Base-by-base conservation (phyloP, 176 grass and related monocot species). In the Otatea glauca region DNA sequence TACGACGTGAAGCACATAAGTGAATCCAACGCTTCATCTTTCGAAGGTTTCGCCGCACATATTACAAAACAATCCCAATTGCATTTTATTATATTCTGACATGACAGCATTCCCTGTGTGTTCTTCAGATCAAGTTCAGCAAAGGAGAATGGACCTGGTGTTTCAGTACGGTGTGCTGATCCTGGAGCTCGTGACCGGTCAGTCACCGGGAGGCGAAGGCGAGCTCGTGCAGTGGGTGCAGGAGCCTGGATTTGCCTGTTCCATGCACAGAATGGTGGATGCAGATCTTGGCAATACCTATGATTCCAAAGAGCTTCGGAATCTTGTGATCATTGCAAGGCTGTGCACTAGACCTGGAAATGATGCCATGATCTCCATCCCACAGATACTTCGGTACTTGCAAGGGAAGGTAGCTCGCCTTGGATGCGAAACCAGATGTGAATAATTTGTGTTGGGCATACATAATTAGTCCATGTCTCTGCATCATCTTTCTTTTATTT, bases 151-250 rank as follows among this genome's bases (percentile, higher is more conserved):
- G 75, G 90, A 83, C 0, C 41, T 94, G 68, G 84, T 92, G 78
- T 99, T 92, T 84, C 90, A 94, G 92, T 99, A 95, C 75, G 96
- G 96, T 39, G 87, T 94, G 69, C 83, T 99, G 81, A 64, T 99
- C 55, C 93, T 99, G 65, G 96, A 99, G 90, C 93, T 99, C 17
- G 86, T 99, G 80, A 99, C 96, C 20, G 93, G 93, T 16, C 96
- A 96, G 72, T 94, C 93, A 9, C 81, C 92, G 35, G 85, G 90
- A 43, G 86, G 74, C 65, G 90, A 96, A 80, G 86, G 86, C 21
- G 97, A 99, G 77, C 86, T 96, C 45, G 88, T 99, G 63, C 93
- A 65, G 76, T 94, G 92, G 93, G 88, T 96, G 69, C 93, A 99
- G 82, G 91, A 93, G 86, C 89, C 93, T 24, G 81, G 90, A 27